Base-by-base conservation (phyloP, 495 filamentous ascomycete species). In the Pyrenopolyporus hunteri region DNA sequence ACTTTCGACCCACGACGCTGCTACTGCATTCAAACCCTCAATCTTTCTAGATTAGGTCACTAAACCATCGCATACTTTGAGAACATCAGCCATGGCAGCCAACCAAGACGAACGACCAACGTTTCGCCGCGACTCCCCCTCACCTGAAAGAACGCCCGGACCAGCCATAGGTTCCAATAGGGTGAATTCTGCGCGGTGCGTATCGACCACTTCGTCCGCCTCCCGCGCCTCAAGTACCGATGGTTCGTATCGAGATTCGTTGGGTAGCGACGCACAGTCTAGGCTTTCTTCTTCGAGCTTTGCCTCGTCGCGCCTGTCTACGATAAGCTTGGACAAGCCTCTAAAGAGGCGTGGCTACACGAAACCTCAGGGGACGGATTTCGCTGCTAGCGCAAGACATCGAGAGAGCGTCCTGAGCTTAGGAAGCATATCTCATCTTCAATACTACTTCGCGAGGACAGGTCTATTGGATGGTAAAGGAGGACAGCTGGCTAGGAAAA, bases 381-480 rank as follows among this genome's bases (percentile, higher is more conserved):
- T 98, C 72, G 89, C 94, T 8, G 87, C 88, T 23, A 98, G 94
- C 28, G 94, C 94, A 46, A 85, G 85, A 61, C 89, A 90, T 37
- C 80, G 94, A 56, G 92, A 98, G 60, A 97, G 92, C 66, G 94
- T 98, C 51, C 86, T 97, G 82, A 96, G 90, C 69, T 76, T 98
- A 59, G 94, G 94, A 19, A 97, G 92, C 70, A 98, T 98, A 66
- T 91, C 93, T 40, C 94, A 98, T 76, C 76, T 98, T 64, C 94
- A 98, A 68, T 97, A 98, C 73, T 98, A 98, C 72, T 98, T 98
- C 72, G 93, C 94, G 31, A 82, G 95, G 45, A 98, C 94, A 2
- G 94, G 94, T 2, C 73, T 98, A 46, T 73, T 98, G 42, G 94
- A 98, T 67, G 92, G 93, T 29, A 97, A 97, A 71, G 93, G 92